A percentile compares a stretch with the other conserved stretches of the same genome.
These are phyloP conservation scores for Suillus lakei DNA, from an alignment of 768 basidiomycete genomes.

Conservation along the genomic window DNA sequence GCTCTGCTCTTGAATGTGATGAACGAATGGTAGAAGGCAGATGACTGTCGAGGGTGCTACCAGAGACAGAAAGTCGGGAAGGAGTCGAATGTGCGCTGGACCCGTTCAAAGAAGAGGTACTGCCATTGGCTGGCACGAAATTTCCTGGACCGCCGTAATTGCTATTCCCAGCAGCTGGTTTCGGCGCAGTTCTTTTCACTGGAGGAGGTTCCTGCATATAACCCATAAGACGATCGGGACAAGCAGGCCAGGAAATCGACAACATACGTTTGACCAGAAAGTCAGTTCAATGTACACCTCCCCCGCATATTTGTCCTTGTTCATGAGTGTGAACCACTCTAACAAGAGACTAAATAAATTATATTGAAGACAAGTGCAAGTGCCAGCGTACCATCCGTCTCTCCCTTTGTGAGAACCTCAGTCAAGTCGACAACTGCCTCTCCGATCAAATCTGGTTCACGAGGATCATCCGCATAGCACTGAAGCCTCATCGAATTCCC, in stretches of 20 bases:
- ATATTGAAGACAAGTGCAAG: slow-evolving; percentile 3
- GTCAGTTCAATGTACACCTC: slow-evolving; percentile 97
- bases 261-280: slow-evolving; percentile 89
- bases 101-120: slow-evolving; percentile 30
- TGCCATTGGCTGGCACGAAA: slow-evolving; percentile 60
- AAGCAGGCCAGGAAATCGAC: neutral
- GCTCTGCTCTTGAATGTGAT: slow-evolving; percentile 66
- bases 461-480: slow-evolving; percentile 93
- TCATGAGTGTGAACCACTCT: slow-evolving; percentile 94
- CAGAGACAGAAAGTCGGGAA: slow-evolving; percentile 21
- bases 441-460: slow-evolving; percentile 95
- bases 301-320: slow-evolving; percentile 93
- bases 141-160: slow-evolving; percentile 82
- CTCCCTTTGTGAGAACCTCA: slow-evolving; percentile 91
- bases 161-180: slow-evolving; percentile 53
- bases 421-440: slow-evolving; percentile 88
- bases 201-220: slow-evolving; percentile 74
- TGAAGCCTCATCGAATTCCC: slow-evolving; percentile 78
- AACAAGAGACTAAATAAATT: slow-evolving; percentile 20
- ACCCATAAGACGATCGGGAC: slow-evolving; percentile 10
- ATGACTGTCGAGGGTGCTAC: slow-evolving; percentile 49
- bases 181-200: slow-evolving; percentile 63
- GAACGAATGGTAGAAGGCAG: slow-evolving; percentile 64
- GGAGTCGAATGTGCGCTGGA: slow-evolving; percentile 16
- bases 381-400: slow-evolving; percentile 83